Conservation (phyloP, 371 early-diverging fungal genomes). For the Mucor plumbeus region DNA sequence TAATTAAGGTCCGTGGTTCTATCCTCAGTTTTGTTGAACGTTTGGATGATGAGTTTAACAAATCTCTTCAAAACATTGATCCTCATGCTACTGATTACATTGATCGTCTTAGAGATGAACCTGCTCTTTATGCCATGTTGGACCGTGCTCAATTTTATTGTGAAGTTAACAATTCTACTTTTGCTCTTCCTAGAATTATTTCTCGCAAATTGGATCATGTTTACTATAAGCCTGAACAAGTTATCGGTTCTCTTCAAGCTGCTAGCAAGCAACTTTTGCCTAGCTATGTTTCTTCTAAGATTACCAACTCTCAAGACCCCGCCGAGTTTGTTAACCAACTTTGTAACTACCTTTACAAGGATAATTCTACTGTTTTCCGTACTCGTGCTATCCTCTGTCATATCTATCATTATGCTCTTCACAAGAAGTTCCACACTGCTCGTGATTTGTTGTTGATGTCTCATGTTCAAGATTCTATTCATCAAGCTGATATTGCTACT, state of each 20-base stretch:
- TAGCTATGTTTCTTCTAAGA: slow-evolving; percentile 43
- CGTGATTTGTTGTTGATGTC: slow-evolving; percentile 98
- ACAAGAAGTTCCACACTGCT: slow-evolving; percentile 91
- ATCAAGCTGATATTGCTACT: slow-evolving; percentile 89
- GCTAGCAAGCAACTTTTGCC: slow-evolving; percentile 45
- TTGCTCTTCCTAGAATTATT: slow-evolving; percentile 71
- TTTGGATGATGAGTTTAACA: slow-evolving; percentile 96
- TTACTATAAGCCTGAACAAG: slow-evolving; percentile 87
- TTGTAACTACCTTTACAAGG: slow-evolving; percentile 89
- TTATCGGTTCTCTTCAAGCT: slow-evolving; percentile 55
- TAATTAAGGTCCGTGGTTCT: slow-evolving; percentile 79
- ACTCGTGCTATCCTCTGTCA: slow-evolving; percentile 97
- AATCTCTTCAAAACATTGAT: slow-evolving; percentile 93
- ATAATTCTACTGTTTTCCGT: slow-evolving; percentile 83
- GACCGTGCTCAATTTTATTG: slow-evolving; percentile 88
- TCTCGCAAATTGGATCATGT: slow-evolving; percentile 94
- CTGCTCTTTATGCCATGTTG: slow-evolving; percentile 84
- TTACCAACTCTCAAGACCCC: slow-evolving; percentile 57
- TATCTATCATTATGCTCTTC: slow-evolving; percentile 95
- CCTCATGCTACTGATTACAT: slow-evolving; percentile 96
- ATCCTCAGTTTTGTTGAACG: slow-evolving; percentile 91
- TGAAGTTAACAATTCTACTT: slow-evolving; percentile 63
- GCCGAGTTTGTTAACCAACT: slow-evolving; percentile 75
- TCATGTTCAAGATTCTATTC: slow-evolving; percentile 93
- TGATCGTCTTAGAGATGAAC: slow-evolving; percentile 92